These are phyloP conservation scores for Trichophyton benhamiae DNA, from an alignment of 2,329 filamentous ascomycete genomes.

Conservation along the genomic window DNA sequence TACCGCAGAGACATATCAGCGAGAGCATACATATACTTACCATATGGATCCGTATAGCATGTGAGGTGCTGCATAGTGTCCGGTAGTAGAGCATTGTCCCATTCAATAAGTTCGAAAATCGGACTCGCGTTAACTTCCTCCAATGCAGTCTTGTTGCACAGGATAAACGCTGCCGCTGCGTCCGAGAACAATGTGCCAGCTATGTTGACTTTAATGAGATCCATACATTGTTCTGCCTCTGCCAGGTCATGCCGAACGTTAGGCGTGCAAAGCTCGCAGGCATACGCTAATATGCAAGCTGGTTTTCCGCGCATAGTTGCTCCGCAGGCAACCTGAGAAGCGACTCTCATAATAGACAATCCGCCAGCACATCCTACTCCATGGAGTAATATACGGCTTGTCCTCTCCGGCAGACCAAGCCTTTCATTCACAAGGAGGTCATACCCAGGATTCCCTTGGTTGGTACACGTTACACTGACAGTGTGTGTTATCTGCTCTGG, in stretches of 20 bases:
- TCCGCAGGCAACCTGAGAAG: background rate
- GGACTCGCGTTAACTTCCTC: background rate
- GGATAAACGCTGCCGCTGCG: background rate
- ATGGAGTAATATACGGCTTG: background rate
- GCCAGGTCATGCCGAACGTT: background rate
- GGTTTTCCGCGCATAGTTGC: background rate
- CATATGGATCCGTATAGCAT: background rate
- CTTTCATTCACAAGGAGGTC: background rate
- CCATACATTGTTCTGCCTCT: background rate
- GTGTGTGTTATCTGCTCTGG: background rate
- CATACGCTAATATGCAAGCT: background rate
- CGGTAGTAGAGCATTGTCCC: background rate
- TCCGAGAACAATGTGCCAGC: background rate
- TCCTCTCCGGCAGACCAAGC: background rate
- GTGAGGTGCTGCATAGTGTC: background rate
- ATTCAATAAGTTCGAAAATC: background rate
- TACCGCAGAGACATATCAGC: background rate
- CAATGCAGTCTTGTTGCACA: background rate
- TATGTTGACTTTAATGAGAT: background rate
- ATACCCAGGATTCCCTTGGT: background rate
- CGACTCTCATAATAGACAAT: background rate
- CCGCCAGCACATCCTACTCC: constrained; percentile 1
- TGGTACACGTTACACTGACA: background rate
- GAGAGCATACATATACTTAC: background rate
- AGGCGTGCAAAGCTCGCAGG: background rate